Conservation (phyloP, 768 basidiomycete species). For the Gyrodon lividus region DNA sequence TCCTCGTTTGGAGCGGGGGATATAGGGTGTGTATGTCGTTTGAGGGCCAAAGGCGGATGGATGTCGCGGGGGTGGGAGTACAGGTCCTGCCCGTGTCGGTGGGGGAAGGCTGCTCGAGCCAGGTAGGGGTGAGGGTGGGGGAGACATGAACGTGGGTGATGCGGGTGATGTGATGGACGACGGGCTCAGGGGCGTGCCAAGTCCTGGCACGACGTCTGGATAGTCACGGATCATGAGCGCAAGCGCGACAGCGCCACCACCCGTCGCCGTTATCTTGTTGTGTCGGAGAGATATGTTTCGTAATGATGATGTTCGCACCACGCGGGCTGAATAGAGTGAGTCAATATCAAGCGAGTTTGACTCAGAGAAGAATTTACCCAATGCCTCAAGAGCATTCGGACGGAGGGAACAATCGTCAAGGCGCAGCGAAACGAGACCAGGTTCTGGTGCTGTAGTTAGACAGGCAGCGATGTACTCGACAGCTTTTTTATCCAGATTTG, state of each 20-base stretch:
- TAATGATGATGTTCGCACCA: slow-evolving; percentile 78
- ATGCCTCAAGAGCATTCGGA: slow-evolving; percentile 69
- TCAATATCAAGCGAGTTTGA: not conserved
- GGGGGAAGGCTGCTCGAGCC: slow-evolving; percentile 20
- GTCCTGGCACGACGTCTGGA: slow-evolving; percentile 63
- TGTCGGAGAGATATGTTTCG: slow-evolving; percentile 88
- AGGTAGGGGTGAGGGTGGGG: slow-evolving; percentile 34
- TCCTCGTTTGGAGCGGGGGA: slow-evolving; percentile 61
- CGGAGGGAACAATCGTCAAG: slow-evolving; percentile 85
- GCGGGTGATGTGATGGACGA: slow-evolving; percentile 10
- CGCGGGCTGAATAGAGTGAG: slow-evolving; percentile 53
- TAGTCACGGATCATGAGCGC: slow-evolving; percentile 98
- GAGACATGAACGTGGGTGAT: slow-evolving; percentile 27
- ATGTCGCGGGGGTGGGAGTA: slow-evolving; percentile 50
- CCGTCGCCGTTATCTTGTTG: slow-evolving; percentile 81
- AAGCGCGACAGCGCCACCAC: slow-evolving; percentile 88
- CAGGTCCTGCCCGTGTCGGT: slow-evolving; percentile 36
- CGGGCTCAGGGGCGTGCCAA: slow-evolving; percentile 1
- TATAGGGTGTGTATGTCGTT: slow-evolving; percentile 83
- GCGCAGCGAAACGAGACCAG: slow-evolving; percentile 71
- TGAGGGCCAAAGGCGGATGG: slow-evolving; percentile 48
- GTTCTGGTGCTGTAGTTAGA: slow-evolving; percentile 40
- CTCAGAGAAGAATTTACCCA: slow-evolving; percentile 55
- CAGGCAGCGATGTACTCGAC: slow-evolving; percentile 80
- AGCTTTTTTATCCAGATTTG: slow-evolving; percentile 76